Evolutionary conservation across 768 basidiomycete genomes (phyloP).

Genomic region (Lactarius pseudohatsudake): DNA sequence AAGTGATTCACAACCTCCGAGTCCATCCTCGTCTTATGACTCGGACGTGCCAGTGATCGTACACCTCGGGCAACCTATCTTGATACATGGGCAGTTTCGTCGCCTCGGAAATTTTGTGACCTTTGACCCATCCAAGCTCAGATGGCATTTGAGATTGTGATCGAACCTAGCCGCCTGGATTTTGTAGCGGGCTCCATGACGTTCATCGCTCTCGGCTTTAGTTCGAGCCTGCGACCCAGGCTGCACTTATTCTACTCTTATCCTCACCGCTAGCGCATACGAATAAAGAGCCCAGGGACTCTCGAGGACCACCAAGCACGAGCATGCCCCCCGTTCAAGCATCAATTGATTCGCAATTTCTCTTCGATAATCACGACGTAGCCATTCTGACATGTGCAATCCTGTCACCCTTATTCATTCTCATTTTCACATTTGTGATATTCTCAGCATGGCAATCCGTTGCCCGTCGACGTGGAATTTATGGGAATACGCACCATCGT

Average conservation of each 20-base stretch:
- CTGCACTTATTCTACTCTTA: neutral
- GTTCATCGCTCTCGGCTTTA: neutral
- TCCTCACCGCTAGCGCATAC: neutral
- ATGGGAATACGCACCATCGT: neutral
- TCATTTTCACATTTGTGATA: neutral
- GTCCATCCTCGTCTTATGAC: neutral
- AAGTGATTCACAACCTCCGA: too few species aligned
- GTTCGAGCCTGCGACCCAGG: neutral
- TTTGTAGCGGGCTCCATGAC: neutral
- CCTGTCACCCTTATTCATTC: constrained; percentile 7
- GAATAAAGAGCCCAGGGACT: neutral
- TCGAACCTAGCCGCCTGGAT: constrained; percentile 10
- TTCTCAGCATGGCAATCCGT: constrained; percentile 7
- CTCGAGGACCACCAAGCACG: neutral
- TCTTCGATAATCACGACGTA: neutral
- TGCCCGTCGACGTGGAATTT: neutral
- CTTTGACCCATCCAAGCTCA: neutral
- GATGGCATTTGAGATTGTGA: constrained; percentile 8
- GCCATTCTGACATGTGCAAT: constrained; percentile 3
- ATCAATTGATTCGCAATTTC: neutral
- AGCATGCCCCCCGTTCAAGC: constrained; percentile 21
- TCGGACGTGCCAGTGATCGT: neutral
- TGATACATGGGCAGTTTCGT: neutral
- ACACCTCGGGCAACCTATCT: neutral
- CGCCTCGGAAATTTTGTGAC: neutral